These are phyloP conservation scores for Starmerella riodocensis DNA, from an alignment of 805 yeast species.

Conservation along the genomic window DNA sequence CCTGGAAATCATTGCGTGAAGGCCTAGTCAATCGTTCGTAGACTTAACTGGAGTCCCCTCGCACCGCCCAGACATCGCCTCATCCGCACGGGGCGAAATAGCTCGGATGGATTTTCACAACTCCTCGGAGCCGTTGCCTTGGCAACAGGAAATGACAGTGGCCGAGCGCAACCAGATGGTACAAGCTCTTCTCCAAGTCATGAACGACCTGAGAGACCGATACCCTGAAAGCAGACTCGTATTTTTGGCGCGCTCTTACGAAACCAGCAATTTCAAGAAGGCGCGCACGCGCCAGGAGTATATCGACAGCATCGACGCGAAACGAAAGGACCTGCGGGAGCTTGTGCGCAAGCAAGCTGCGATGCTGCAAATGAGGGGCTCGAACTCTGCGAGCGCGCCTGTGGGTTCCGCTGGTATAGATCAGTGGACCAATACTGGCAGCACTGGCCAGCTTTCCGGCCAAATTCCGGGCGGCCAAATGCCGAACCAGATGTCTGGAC, in stretches of 20 bases:
- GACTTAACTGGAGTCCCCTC: no score
- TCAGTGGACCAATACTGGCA: no score
- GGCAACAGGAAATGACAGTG: constrained; percentile 17
- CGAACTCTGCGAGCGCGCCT: neutral
- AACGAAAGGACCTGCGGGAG: constrained; percentile 12
- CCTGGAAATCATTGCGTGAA: no score
- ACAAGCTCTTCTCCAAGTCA: constrained; percentile 11
- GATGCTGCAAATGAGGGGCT: neutral
- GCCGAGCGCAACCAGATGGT: constrained; percentile 19
- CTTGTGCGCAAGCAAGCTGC: constrained; percentile 6
- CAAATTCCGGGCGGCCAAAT: constrained; percentile 7
- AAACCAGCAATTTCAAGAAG: constrained; percentile 22
- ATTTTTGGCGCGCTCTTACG: constrained; percentile 26
- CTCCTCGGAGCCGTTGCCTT: constrained; percentile 5
- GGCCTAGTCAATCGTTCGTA: no score
- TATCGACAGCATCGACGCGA: constrained; percentile 11
- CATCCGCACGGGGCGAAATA: no score
- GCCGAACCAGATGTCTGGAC: constrained; percentile 2
- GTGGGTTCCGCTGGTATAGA: no score
- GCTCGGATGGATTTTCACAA: constrained; percentile 1
- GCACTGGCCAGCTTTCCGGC: constrained; percentile 2
- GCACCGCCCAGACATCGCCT: no score
- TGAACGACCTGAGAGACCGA: constrained; percentile 20
- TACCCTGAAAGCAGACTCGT: constrained; percentile 25
- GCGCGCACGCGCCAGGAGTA: constrained; percentile 25